These are phyloP conservation scores for Russula brevipes DNA, from an alignment of 768 basidiomycete genomes.

Conservation along the genomic window DNA sequence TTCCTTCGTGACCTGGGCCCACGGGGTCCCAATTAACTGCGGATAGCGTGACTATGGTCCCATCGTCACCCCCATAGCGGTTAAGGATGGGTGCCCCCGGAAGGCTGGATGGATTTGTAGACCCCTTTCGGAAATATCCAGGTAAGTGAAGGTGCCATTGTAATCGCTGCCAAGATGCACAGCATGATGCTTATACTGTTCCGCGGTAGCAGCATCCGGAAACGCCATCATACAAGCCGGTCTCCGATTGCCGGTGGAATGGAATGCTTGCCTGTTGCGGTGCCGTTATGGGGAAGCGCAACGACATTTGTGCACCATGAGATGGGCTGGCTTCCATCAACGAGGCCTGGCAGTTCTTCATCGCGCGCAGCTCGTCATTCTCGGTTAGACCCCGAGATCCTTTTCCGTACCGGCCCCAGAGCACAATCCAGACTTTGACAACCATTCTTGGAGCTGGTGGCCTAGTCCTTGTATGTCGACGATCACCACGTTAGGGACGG, in stretches of 20 bases:
- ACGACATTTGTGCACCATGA: background rate
- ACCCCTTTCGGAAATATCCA: conserved; percentile 15
- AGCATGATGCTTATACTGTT: background rate
- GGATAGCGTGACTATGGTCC: no score
- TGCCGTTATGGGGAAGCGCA: conserved; percentile 4
- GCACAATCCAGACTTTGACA: no score
- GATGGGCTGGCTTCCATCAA: background rate
- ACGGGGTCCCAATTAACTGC: no score
- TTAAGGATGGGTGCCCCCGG: conserved; percentile 4
- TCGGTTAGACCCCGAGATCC: background rate
- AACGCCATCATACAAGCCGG: conserved; percentile 7
- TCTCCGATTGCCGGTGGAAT: conserved; percentile 2
- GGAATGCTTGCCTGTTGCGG: conserved; percentile 19
- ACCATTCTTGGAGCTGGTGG: no score
- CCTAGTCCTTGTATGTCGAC: background rate
- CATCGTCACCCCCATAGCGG: no score
- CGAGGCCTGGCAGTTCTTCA: conserved; percentile 13
- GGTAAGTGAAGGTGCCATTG: background rate
- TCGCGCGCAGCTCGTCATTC: conserved; percentile 3
- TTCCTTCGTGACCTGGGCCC: no score
- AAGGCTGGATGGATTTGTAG: conserved; percentile 6
- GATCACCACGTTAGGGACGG: no score
- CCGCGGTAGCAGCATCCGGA: background rate
- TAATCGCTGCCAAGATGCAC: background rate
- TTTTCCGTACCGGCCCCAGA: background rate